Percentiles rank a stretch among this genome's conserved stretches.
Evolutionary conservation across 257 asterid species (phyloP).

Genomic region (Scutellaria barbata): DNA sequence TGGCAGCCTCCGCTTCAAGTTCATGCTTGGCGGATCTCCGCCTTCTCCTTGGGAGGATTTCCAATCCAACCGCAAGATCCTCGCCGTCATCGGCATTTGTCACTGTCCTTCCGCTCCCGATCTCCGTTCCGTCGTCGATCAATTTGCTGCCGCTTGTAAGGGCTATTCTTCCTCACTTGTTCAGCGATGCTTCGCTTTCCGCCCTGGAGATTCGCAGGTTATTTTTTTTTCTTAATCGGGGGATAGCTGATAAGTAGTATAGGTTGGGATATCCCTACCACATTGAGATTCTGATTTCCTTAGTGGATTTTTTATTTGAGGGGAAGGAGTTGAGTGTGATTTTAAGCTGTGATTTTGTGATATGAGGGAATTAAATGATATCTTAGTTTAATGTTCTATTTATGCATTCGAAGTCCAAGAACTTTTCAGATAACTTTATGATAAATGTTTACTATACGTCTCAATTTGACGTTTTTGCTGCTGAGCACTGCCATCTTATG

Average conservation of each 20-base stretch:
- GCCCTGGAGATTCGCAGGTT: constrained; percentile 93
- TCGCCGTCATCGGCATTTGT: constrained; percentile 82
- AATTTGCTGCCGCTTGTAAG: constrained; percentile 63
- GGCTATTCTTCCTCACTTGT: constrained; percentile 85
- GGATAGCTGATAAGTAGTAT: constrained; percentile 10
- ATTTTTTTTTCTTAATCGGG: not conserved
- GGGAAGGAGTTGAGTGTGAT: not conserved
- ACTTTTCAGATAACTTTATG: not conserved
- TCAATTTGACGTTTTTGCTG: not conserved
- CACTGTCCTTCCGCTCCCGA: constrained; percentile 94
- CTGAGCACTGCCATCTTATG: not conserved
- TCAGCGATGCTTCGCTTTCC: constrained; percentile 88
- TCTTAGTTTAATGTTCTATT: not conserved
- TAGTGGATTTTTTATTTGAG: not conserved
- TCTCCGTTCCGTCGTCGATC: constrained; percentile 68
- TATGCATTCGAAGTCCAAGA: not conserved
- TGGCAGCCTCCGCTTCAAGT: constrained; percentile 86
- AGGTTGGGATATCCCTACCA: not conserved
- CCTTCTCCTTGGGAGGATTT: constrained; percentile 99
- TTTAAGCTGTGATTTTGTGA: not conserved
- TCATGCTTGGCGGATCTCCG: constrained; percentile 87
- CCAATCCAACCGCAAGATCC: constrained; percentile 86
- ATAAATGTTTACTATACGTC: not conserved
- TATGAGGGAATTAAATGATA: constrained; percentile 12
- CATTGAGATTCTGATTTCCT: constrained; percentile 12